phyloP scores from a whole-genome alignment of 108 stramenopile genomes.

The Pseudonitzschia pungens region DNA sequence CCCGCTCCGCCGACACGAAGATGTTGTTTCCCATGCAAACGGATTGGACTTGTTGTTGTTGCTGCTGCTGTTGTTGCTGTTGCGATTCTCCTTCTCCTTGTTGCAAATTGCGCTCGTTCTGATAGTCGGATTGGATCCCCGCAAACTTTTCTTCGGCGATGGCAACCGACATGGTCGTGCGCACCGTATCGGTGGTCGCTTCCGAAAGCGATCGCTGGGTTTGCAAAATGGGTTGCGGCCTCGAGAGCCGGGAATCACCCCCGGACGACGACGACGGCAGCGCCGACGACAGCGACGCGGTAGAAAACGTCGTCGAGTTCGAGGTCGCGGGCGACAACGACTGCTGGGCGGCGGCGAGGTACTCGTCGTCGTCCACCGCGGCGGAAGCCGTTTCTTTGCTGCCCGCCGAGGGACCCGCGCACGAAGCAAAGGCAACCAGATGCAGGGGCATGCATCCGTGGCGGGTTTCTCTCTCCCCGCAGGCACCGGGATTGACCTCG shows the following conservation, averaged over 20 bases:
- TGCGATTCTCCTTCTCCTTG: not conserved
- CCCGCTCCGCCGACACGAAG: conserved; percentile 49
- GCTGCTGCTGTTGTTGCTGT: not conserved
- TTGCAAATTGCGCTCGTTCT: conserved; percentile 6
- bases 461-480: conserved; percentile 72
- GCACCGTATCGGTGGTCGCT: conserved; percentile 30
- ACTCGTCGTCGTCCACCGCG: not conserved
- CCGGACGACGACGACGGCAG: conserved; percentile 19
- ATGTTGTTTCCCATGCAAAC: conserved; percentile 42
- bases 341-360: not conserved
- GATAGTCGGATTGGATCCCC: conserved; percentile 36
- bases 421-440: conserved; percentile 84
- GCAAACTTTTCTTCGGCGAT: conserved; percentile 42
- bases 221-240: conserved; percentile 15
- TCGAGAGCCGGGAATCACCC: conserved; percentile 9
- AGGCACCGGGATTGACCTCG: conserved; percentile 73
- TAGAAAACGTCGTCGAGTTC: conserved; percentile 19
- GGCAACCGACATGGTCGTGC: conserved; percentile 42
- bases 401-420: conserved; percentile 18
- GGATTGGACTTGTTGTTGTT: conserved; percentile 13
- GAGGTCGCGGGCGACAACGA: conserved; percentile 10
- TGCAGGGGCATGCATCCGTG: conserved; percentile 89
- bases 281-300: conserved; percentile 1
- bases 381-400: not conserved
- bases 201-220: conserved; percentile 39